A percentile compares a stretch with the other conserved stretches of the same genome.
Conservation (phyloP, 169 alveolate species). For the Cyclospora cayetanensis region DNA sequence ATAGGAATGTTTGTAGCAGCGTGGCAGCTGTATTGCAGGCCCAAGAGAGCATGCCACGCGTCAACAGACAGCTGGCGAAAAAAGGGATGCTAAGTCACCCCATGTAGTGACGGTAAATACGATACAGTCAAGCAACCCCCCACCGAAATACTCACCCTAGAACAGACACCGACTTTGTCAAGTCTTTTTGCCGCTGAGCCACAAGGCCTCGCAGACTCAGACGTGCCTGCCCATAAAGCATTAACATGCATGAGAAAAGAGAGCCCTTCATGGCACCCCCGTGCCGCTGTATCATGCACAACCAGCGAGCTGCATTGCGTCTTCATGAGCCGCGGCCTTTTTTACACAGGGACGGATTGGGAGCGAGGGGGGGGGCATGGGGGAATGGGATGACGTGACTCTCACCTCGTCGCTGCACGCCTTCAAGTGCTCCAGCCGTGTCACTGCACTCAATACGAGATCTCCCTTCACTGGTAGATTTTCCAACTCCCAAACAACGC, state of each 20-base stretch:
- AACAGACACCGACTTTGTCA: constrained; percentile 27
- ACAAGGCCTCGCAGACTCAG: not conserved
- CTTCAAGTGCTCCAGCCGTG: constrained; percentile 6
- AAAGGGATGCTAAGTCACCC: not conserved
- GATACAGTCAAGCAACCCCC: not conserved
- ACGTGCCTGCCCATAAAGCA: not conserved
- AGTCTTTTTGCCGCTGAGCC: constrained; percentile 12
- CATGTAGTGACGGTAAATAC: not conserved
- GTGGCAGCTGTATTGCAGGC: not conserved
- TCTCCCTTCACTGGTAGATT: constrained; percentile 4
- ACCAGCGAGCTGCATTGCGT: not conserved
- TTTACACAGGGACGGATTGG: not conserved
- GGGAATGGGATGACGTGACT: not conserved
- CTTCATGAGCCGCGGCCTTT: not conserved
- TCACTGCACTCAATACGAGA: not conserved
- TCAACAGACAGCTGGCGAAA: not conserved
- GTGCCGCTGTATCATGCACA: not conserved
- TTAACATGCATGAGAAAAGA: not conserved
- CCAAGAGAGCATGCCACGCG: not conserved
- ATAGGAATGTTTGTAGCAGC: not conserved
- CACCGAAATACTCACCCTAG: not conserved
- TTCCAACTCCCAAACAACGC: constrained; percentile 33
- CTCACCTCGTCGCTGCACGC: constrained; percentile 1
- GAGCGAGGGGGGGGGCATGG: not conserved
- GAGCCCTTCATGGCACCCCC: not conserved